Evolutionary conservation across 177 flowering plant genomes (phyloP).

Genomic region (Vitis hybrid): DNA sequence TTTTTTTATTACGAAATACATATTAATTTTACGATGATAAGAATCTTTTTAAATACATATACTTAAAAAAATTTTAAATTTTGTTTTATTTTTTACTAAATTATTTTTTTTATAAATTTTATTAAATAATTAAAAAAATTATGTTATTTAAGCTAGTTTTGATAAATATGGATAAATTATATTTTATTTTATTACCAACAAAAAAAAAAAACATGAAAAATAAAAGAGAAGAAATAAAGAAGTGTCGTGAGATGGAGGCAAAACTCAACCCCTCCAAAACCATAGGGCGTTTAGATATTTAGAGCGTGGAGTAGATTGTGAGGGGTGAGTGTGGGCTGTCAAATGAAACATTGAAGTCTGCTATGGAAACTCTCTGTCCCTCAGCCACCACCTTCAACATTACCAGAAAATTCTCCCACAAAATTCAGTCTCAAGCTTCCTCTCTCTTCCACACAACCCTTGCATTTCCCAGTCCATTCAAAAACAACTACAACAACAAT

Average conservation of each 20-base stretch:
- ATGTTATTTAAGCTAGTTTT: too few species aligned
- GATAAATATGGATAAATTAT: too few species aligned
- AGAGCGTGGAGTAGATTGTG: background rate
- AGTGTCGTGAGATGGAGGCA: background rate
- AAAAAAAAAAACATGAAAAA: too few species aligned
- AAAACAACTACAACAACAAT: conserved; percentile 2
- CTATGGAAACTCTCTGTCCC: conserved; percentile 27
- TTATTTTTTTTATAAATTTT: too few species aligned
- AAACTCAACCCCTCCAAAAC: background rate
- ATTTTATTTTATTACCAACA: too few species aligned
- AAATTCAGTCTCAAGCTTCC: conserved; percentile 11
- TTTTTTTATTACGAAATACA: too few species aligned
- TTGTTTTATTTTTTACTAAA: too few species aligned
- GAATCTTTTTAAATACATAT: too few species aligned
- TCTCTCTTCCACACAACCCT: background rate
- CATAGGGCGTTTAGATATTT: too few species aligned
- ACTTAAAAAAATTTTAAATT: too few species aligned
- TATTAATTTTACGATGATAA: too few species aligned
- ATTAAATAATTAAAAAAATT: too few species aligned
- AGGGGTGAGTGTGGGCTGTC: background rate
- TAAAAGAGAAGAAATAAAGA: background rate
- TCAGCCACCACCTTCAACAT: conserved; percentile 13
- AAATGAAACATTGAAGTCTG: conserved; percentile 6
- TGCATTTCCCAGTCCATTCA: conserved; percentile 10
- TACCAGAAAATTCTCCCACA: conserved; percentile 8